Evolutionary conservation across 768 basidiomycete species (phyloP).

Genomic region (Hortiboletus campestris): DNA sequence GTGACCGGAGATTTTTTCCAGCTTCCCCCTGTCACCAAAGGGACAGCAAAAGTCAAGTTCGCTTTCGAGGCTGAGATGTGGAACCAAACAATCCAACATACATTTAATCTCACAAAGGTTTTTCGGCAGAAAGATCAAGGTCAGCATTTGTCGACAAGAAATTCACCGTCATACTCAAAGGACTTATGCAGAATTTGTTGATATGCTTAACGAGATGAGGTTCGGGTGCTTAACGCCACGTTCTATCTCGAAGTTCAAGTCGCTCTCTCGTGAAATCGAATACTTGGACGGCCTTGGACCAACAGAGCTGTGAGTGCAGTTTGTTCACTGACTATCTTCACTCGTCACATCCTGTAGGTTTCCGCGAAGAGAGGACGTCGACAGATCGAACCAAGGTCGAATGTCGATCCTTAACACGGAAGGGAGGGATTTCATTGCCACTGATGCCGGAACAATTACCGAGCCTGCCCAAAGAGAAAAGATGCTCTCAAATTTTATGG

Average conservation of each 20-base stretch:
- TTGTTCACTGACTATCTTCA: not conserved
- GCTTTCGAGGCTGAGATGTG: conserved; percentile 88
- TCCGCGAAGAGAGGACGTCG: conserved; percentile 90
- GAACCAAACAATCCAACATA: conserved; percentile 70
- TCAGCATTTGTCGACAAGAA: conserved; percentile 32
- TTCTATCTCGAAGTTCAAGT: conserved; percentile 71
- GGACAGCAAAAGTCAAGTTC: conserved; percentile 63
- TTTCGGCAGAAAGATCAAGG: conserved; percentile 93
- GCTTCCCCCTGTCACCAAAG: conserved; percentile 85
- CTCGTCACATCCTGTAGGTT: conserved; percentile 52
- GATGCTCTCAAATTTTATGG: conserved; percentile 90
- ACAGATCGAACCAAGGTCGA: conserved; percentile 72
- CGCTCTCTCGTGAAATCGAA: conserved; percentile 63
- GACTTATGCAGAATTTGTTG: conserved; percentile 67
- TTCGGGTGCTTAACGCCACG: conserved; percentile 67
- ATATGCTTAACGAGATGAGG: conserved; percentile 99
- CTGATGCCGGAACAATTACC: conserved; percentile 59
- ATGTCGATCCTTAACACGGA: conserved; percentile 60
- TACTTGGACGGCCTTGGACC: conserved; percentile 83
- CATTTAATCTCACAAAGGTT: conserved; percentile 92
- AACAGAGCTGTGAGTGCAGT: conserved; percentile 75
- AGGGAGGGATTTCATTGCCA: conserved; percentile 49
- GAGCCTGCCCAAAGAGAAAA: conserved; percentile 65
- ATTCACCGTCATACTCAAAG: not conserved
- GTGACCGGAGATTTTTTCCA: conserved; percentile 99